Conservation (phyloP, 75 land plant species). For the Isoetes taiwanensis region DNA sequence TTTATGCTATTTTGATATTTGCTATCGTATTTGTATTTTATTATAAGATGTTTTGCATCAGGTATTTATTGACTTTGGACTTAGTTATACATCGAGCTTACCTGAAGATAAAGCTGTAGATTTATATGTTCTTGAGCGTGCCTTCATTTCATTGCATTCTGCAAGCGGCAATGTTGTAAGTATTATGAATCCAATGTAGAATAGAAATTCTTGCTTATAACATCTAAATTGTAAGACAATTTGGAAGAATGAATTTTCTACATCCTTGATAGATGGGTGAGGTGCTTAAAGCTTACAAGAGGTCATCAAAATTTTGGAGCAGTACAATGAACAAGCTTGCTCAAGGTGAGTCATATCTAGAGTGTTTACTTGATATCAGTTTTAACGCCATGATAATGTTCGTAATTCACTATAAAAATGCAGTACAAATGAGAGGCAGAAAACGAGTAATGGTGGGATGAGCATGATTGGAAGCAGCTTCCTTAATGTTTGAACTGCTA, state of each 20-base stretch:
- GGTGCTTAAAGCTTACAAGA: slow-evolving; percentile 67
- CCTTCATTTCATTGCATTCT: slow-evolving; percentile 90
- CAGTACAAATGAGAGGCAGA: slow-evolving; percentile 58
- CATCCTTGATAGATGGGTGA: slow-evolving; percentile 48
- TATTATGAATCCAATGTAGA: too few species aligned
- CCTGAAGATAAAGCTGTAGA: slow-evolving; percentile 99
- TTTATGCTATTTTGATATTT: too few species aligned
- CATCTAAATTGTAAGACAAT: too few species aligned
- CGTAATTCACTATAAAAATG: background rate
- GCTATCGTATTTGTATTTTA: background rate
- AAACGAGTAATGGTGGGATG: slow-evolving; percentile 65
- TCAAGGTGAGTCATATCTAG: slow-evolving; percentile 37
- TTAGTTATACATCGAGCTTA: slow-evolving; percentile 77
- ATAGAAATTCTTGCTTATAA: too few species aligned
- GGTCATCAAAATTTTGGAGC: slow-evolving; percentile 88
- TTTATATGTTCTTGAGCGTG: slow-evolving; percentile 87
- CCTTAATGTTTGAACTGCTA: too few species aligned
- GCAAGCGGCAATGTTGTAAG: slow-evolving; percentile 81
- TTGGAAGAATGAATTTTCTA: background rate
- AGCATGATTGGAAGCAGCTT: too few species aligned
- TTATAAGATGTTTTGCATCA: slow-evolving; percentile 13
- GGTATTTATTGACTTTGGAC: slow-evolving; percentile 93
- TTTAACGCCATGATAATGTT: background rate
- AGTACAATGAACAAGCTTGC: slow-evolving; percentile 83
- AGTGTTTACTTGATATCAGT: background rate